Base-by-base conservation (phyloP, 176 grass and related monocot species). In the Triticum aestivum region DNA sequence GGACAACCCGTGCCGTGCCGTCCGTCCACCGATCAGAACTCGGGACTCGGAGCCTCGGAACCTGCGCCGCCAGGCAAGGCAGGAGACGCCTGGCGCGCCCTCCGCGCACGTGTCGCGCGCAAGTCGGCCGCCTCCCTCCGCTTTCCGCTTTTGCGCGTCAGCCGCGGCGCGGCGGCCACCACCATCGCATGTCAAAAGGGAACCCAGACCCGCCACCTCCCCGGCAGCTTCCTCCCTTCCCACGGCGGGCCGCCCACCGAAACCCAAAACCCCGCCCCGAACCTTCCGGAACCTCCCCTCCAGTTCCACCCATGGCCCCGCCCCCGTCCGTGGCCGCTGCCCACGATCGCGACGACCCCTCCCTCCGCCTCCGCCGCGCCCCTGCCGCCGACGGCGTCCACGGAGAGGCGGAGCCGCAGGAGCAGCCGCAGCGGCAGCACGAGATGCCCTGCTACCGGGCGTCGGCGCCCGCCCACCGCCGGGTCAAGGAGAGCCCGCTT, bases 401-500 rank as follows among this genome's bases (percentile, higher is more conserved):
- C 21, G 45, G 29, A 12, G 67, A 89, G 23, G 11, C 61, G 32
- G 26, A 24, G 61, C 34, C 52, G 73, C 24, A n/a, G 66, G 37
- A 49, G 11, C 72, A 51, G n/a, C 26, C n/a, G 64, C 79, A 79
- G 77, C 27, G n/a, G 64, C 79, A 79, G 77, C 76, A 86, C 38
- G 75, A 69, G 77, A 13, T 86, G 86, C 70, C 89, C 37, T 81
- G 84, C 44, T 94, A 71, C 64, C 86, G 97, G 67, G 92, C 92
- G 69, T 94, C 97, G 65, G 84, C 88, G 51, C 94, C 97, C 38
- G 92, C 92, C 10, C 97, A 98, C 89, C 79, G 86, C 41, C 79
- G 66, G 32, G 87, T 98, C 73, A 98, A 87, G 82, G 97, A 98
- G 75, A 98, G 97, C 82, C 93, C 97, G 33, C 85, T 98, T 61